Conservation (phyloP, 331 rosid genomes). For the Malus hybrid region DNA sequence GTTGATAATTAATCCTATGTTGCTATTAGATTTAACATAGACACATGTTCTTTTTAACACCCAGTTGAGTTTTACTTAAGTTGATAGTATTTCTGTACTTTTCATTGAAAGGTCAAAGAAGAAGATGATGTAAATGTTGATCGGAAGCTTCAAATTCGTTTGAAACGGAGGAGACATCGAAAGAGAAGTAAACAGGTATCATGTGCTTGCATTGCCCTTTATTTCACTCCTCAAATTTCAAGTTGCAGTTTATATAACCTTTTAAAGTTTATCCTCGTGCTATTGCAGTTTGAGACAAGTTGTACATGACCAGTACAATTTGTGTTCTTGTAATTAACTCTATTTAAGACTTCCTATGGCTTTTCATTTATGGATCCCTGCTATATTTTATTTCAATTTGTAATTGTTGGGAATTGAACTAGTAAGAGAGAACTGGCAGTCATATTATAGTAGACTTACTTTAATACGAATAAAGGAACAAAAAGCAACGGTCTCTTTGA, state of each 20-base stretch:
- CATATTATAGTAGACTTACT: background rate
- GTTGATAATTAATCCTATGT: background rate
- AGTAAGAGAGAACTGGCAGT: background rate
- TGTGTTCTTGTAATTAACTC: background rate
- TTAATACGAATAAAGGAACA: background rate
- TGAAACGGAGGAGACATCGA: constrained; percentile 63
- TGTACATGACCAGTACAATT: too few species aligned
- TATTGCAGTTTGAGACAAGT: background rate
- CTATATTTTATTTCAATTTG: background rate
- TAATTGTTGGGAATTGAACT: background rate
- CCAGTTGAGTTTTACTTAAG: background rate
- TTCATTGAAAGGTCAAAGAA: constrained; percentile 69
- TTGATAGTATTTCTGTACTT: background rate
- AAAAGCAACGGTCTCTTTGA: background rate
- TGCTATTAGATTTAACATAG: background rate
- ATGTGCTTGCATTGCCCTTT: constrained; percentile 5
- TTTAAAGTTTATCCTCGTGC: background rate
- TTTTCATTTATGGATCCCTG: background rate
- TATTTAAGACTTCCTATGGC: background rate
- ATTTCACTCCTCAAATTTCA: background rate
- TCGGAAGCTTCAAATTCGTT: constrained; percentile 58
- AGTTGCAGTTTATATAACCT: background rate
- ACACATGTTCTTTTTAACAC: background rate
- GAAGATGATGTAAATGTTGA: constrained; percentile 84
- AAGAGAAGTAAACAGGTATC: constrained; percentile 62